Evolutionary conservation across 225 moss, liverwort and hornwort species (phyloP).

Genomic region (Rhytidiadelphus loreus): DNA sequence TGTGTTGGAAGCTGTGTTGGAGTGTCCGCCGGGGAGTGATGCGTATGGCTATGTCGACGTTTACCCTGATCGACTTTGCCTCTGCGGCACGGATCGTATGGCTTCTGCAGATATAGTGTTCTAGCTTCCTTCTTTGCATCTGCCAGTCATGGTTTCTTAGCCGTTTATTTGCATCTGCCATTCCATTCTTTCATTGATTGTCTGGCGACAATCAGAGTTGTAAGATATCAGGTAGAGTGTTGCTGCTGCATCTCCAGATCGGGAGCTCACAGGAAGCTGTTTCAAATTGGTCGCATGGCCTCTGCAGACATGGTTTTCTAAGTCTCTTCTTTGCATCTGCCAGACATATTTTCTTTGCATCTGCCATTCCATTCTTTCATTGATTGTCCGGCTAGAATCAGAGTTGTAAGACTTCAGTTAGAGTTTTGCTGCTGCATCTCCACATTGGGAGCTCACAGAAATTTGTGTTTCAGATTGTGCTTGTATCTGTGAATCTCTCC

Average conservation of each 20-base stretch:
- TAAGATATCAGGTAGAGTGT: neutral
- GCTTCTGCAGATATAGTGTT: conserved; percentile 50
- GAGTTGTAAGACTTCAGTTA: neutral
- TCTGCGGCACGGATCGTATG: conserved; percentile 65
- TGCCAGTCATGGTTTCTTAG: neutral
- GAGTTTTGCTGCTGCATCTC: neutral
- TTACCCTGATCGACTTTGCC: conserved; percentile 51
- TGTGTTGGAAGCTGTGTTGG: conserved; percentile 76
- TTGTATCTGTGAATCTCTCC: neutral
- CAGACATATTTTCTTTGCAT: too few relatives aligned
- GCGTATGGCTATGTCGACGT: conserved; percentile 73
- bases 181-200: neutral
- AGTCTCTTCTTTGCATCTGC: neutral
- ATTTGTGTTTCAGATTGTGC: neutral
- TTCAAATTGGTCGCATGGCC: conserved; percentile 24
- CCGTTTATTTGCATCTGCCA: neutral
- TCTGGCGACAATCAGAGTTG: neutral
- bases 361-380: neutral
- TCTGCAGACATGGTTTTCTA: conserved; percentile 45
- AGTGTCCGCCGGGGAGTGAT: conserved; percentile 77
- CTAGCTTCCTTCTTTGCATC: neutral
- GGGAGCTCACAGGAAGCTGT: neutral
- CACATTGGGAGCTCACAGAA: neutral
- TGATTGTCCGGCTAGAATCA: neutral
- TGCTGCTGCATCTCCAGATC: neutral